phyloP scores from a whole-genome alignment of 768 basidiomycete species.

The Naematelia aurantialba region DNA sequence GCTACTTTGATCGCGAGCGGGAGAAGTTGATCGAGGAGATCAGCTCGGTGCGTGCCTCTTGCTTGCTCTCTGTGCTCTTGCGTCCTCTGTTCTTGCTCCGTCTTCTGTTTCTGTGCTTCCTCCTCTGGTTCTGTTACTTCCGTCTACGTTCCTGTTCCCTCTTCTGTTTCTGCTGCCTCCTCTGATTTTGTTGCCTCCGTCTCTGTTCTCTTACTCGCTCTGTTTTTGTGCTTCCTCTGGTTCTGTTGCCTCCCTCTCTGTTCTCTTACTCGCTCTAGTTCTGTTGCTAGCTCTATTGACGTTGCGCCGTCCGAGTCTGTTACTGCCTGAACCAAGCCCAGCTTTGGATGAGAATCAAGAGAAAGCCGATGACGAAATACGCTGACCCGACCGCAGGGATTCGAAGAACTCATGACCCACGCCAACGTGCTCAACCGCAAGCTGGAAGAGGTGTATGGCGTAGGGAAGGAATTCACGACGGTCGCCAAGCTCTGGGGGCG shows the following conservation, averaged over 20 bases:
- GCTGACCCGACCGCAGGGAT: too few species aligned
- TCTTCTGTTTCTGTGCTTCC: neutral
- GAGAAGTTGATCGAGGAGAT: conserved; percentile 46
- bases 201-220: neutral
- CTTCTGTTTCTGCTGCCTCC: neutral
- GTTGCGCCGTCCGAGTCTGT: too few species aligned
- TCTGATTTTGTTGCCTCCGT: neutral
- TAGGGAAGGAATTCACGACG: conserved; percentile 87
- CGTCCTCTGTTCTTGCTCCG: neutral
- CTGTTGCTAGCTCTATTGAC: too few species aligned
- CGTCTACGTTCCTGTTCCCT: neutral
- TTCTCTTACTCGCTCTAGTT: neutral
- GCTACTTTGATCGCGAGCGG: conserved; percentile 44
- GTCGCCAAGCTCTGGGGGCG: conserved; percentile 76
- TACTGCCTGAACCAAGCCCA: too few species aligned
- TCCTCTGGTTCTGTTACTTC: neutral
- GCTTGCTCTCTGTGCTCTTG: neutral
- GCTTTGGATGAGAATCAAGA: too few species aligned
- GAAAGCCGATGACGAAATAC: too few species aligned
- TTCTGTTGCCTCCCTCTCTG: neutral
- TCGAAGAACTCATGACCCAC: conserved; percentile 79
- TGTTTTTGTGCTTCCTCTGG: neutral
- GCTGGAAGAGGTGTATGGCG: conserved; percentile 84
- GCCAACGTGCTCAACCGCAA: conserved; percentile 84
- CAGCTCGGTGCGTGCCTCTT: conserved; percentile 27